Conservation (phyloP, 805 yeast genomes). For the Ogataea degrootiae region DNA sequence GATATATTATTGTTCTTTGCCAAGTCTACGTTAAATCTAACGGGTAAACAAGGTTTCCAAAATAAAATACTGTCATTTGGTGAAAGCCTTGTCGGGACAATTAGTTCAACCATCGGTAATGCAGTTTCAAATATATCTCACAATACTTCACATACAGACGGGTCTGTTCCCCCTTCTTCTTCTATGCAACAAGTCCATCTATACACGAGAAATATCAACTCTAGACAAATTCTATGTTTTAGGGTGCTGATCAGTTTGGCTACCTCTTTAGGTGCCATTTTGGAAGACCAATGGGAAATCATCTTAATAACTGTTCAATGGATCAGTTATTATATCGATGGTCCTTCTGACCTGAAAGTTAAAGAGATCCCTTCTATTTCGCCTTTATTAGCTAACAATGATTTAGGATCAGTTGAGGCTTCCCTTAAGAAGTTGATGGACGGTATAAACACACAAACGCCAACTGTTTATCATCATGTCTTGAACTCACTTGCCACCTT, state of each 20-base stretch:
- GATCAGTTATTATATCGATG: constrained; percentile 68
- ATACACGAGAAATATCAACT: constrained; percentile 45
- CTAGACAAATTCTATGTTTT: constrained; percentile 70
- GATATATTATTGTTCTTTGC: constrained; percentile 47
- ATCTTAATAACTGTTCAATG: constrained; percentile 67
- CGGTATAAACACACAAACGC: constrained; percentile 52
- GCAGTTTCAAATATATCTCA: constrained; percentile 29
- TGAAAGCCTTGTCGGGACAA: constrained; percentile 48
- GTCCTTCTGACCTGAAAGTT: constrained; percentile 41
- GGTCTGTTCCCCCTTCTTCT: constrained; percentile 2
- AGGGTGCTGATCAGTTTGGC: constrained; percentile 77
- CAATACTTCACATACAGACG: constrained; percentile 1
- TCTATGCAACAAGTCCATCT: constrained; percentile 8
- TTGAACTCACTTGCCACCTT: constrained; percentile 42
- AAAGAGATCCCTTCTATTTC: constrained; percentile 41
- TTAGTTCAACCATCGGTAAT: constrained; percentile 38
- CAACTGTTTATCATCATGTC: constrained; percentile 44
- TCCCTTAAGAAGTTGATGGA: constrained; percentile 60
- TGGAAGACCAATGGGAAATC: constrained; percentile 63
- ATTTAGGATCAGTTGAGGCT: constrained; percentile 46
- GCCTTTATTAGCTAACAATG: constrained; percentile 40
- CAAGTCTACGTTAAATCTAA: constrained; percentile 38
- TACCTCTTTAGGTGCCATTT: constrained; percentile 71
- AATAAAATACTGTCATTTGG: constrained; percentile 40
- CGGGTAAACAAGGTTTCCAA: constrained; percentile 28